Percentiles rank a stretch among this genome's conserved stretches.
These are phyloP conservation scores for Podosphaera aphanis DNA, from an alignment of 2,329 filamentous ascomycete species.

Conservation along the genomic window DNA sequence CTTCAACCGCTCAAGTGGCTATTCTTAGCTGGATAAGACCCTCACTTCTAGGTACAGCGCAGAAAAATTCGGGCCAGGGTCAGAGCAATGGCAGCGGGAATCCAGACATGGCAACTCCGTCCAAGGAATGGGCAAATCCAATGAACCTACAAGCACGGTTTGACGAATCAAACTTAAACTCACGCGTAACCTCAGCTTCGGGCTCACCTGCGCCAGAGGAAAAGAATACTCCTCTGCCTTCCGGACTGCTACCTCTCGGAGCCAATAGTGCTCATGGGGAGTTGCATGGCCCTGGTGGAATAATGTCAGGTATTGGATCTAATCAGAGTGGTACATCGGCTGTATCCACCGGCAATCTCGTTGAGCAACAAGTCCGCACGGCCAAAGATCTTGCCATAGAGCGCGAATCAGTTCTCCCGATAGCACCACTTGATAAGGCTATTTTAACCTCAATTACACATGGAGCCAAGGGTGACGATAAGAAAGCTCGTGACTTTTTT, in stretches of 20 bases:
- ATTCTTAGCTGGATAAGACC: slow-evolving; percentile 37
- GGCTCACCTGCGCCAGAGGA: slow-evolving; percentile 72
- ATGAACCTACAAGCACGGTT: slow-evolving; percentile 49
- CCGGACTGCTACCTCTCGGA: slow-evolving; percentile 29
- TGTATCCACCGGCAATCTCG: slow-evolving; percentile 15
- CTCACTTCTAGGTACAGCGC: slow-evolving; percentile 24
- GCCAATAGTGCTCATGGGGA: slow-evolving; percentile 15
- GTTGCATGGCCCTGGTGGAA: slow-evolving; percentile 12
- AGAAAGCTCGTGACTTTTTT: slow-evolving; percentile 75
- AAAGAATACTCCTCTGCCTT: slow-evolving; percentile 38
- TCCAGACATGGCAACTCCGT: slow-evolving; percentile 31
- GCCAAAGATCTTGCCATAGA: slow-evolving; percentile 31
- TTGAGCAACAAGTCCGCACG: slow-evolving; percentile 20
- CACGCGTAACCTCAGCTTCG: slow-evolving; percentile 55
- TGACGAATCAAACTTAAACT: slow-evolving; percentile 43
- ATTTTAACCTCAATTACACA: slow-evolving; percentile 78
- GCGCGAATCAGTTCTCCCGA: slow-evolving; percentile 58
- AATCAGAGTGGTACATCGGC: slow-evolving; percentile 26
- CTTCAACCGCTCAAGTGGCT: slow-evolving; percentile 59
- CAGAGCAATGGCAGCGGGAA: slow-evolving; percentile 16
- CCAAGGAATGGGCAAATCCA: slow-evolving; percentile 39
- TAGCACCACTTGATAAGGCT: slow-evolving; percentile 66
- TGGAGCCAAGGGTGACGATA: slow-evolving; percentile 70
- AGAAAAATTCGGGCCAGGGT: slow-evolving; percentile 14
- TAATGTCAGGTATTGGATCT: slow-evolving; percentile 19